Base-by-base conservation (phyloP, 768 basidiomycete genomes). In the Trametes cubensis region DNA sequence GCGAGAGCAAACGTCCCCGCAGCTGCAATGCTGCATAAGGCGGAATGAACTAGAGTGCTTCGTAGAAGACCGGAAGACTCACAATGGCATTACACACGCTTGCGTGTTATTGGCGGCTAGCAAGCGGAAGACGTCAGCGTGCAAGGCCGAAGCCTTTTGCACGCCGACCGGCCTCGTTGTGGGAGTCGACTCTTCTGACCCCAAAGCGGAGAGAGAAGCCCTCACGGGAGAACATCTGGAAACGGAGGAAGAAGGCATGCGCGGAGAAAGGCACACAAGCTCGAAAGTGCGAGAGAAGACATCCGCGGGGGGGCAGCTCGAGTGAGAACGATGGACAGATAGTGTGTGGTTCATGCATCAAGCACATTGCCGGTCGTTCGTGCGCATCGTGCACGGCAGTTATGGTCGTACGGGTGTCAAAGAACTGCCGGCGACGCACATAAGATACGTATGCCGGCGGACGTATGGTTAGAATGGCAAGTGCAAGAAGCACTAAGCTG, bases 141-240 rank as follows among this genome's bases (percentile, higher is more conserved):
- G 11, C 20, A 28, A 21, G 23, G 6, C n/a, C 20, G 23, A 25
- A 18, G 51, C 34, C 49, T 17, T 25, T 7, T n/a, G 23, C 28
- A 44, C 13, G 20, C 21, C 34, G 28, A 11, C 34, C 34, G 34
- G 34, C 40, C 58, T 51, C 57, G 18, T 42, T 45, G 58, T 30
- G 18, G 10, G 3, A 21, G 23, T 39, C 34, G 41, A 38, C 2
- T 28, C 17, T 59, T 51, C 58, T 34, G 38, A 25, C 49, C 49
- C 41, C 20, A 41, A 38, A 34, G 17, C 18, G 14, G 28, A 20
- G 21, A 47, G 18, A 38, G 58, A 51, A 44, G 30, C 41, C 4
- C 58, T 42, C 49, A 51, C 49, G 39, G 41, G 42, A 45, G 49
- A 44, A 59, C 13, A 28, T 45, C 58, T 59, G 13, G 58, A 59